Base-by-base conservation (phyloP, 2,329 filamentous ascomycete species). In the Phaeosphaeria sp. region DNA sequence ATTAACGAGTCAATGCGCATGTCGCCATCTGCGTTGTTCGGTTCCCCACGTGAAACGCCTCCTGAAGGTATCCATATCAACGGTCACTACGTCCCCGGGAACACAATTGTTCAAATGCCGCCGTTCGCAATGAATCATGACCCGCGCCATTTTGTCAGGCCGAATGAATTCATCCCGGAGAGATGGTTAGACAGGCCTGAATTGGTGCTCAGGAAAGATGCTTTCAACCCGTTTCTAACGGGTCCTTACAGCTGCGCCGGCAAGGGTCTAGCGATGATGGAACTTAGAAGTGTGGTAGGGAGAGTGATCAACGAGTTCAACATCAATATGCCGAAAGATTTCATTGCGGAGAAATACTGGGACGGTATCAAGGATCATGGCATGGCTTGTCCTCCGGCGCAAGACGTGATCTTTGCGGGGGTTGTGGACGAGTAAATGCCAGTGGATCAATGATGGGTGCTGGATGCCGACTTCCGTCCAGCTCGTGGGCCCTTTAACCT, bases 211-310 rank as follows among this genome's bases (percentile, higher is more conserved):
- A 63, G 67, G 24, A 66, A 55, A 39, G 46, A 81, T 36, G 90
- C 90, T 0, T 93, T 91, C 74, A 90, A 87, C 55, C 89, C 91
- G 1, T 91, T 91, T 64, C 86, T 83, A 24, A 79, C 90, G 48
- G 89, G 89, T 0, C 84, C 87, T 0, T 80, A 89, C 22, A 87
- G 86, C 6, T 91, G 89, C 70, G 89, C 90, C 45, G 89, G 89
- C 0, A 91, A 90, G 79, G 82, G 46, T 0, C 75, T 90, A 44
- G 87, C 87, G 1, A 87, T 89, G 63, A 81, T 84, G 55, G 88
- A 90, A 78, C 84, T 90, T 82, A 84, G 80, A 59, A 84, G 84
- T 21, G 83, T 87, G 3, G 65, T 90, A 50, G 86, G 86, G 13
- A 78, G 86, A 17, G 78, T 86, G 25, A 69, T 90, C 51, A 88